phyloP scores from a whole-genome alignment of 1,284 basidiomycete genomes.

The Ceratobasidium sp. region DNA sequence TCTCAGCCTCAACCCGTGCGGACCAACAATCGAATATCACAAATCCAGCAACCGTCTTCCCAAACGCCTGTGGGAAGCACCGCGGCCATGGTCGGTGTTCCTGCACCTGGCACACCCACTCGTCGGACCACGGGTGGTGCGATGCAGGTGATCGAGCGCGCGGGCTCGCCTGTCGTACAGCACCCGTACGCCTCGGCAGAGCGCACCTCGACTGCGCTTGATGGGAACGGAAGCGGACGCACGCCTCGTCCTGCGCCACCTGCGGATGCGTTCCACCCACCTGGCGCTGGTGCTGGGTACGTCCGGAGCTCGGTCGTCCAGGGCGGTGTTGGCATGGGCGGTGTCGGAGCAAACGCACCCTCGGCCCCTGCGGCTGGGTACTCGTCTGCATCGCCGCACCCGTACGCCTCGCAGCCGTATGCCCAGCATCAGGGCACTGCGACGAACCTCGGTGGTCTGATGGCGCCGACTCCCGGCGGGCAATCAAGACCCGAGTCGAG shows the following conservation, averaged over 20 bases:
- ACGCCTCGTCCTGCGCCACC: conserved; percentile 36
- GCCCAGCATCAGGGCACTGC: conserved; percentile 30
- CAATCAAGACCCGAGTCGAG: conserved; percentile 40
- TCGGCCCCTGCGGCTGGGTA: conserved; percentile 20
- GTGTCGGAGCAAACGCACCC: conserved; percentile 47
- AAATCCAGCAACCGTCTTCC: conserved; percentile 32
- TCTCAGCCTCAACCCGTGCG: conserved; percentile 38
- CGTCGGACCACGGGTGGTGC: conserved; percentile 39
- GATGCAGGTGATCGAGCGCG: conserved; percentile 43
- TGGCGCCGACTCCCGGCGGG: conserved; percentile 30
- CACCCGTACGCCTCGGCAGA: conserved; percentile 39
- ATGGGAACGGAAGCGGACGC: conserved; percentile 29
- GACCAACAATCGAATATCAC: conserved; percentile 39
- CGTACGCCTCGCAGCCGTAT: conserved; percentile 26
- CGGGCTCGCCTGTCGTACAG: conserved; percentile 25
- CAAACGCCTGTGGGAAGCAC: conserved; percentile 30
- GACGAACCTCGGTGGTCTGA: conserved; percentile 32
- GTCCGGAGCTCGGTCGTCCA: conserved; percentile 41
- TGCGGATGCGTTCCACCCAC: conserved; percentile 39
- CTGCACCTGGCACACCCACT: conserved; percentile 27
- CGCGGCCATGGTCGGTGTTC: conserved; percentile 16
- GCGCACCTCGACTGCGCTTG: conserved; percentile 38
- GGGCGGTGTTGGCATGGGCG: conserved; percentile 45
- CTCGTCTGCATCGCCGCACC: conserved; percentile 29
- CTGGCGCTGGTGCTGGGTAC: conserved; percentile 25